Conservation (phyloP, 2,329 filamentous ascomycete genomes). For the Ceratocystis destructans region DNA sequence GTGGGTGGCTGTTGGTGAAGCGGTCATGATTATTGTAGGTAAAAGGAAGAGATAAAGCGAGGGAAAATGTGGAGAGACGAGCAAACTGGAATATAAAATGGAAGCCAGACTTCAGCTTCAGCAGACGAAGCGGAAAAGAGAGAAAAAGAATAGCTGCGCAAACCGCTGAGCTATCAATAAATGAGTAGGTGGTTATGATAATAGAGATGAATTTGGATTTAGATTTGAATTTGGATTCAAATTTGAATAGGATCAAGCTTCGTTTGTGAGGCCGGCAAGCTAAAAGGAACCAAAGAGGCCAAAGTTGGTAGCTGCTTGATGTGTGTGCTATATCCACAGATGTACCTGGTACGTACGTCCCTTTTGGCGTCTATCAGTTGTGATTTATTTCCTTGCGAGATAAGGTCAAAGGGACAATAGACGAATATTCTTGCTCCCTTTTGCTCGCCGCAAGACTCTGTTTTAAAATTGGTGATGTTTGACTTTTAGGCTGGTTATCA, state of each 20-base stretch:
- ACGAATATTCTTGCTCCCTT: not conserved
- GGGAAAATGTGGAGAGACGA: not conserved
- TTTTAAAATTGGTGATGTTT: slow-evolving; percentile 2
- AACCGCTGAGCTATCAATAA: not conserved
- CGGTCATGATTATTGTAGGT: not conserved
- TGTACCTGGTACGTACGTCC: not conserved
- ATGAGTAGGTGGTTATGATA: not conserved
- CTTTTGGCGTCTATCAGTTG: not conserved
- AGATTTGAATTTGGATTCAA: not conserved
- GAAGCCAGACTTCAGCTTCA: not conserved
- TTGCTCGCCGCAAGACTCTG: not conserved
- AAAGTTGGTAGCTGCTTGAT: not conserved
- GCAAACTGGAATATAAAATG: not conserved
- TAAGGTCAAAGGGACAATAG: not conserved
- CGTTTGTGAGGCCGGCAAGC: not conserved
- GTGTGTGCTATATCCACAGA: not conserved
- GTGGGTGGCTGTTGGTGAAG: not conserved
- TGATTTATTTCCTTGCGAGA: not conserved
- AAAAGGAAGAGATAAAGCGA: not conserved
- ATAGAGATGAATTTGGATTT: too few relatives aligned
- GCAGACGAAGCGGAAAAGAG: not conserved
- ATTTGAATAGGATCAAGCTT: not conserved
- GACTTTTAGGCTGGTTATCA: not conserved
- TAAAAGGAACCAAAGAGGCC: not conserved
- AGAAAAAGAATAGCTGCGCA: not conserved